Base-by-base conservation (phyloP, 306 rosid species). In the Prunus kanzakura region DNA sequence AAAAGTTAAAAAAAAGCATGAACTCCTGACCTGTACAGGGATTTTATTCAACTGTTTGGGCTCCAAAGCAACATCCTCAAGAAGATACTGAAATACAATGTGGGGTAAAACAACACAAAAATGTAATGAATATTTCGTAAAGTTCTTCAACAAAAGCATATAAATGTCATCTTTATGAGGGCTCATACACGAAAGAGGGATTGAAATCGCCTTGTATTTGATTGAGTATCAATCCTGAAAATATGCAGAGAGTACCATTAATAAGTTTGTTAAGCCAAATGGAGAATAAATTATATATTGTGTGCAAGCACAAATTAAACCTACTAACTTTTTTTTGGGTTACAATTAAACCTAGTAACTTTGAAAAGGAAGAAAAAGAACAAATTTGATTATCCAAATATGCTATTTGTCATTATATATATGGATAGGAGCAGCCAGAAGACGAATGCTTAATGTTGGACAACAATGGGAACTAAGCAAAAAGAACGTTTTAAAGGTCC, bases 191-290 rank as follows among this genome's bases (percentile, higher is more conserved):
- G 72, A 84, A 95, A 95, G 72, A 95, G 87, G 79, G 97, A 88
- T 76, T 76, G 89, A 79, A 95, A 95, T 54, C 92, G 93, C 82
- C 88, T 84, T 52, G 93, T 79, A 79, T 95, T 95, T 49, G 99
- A 77, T 82, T 95, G 99, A 60, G 87, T 91, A 86, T 96, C 99
- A 81, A 96, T 91, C 99, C 99, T 96, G 93, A 45, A 81, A 66
- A 87, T 47, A 69, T 73, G 56, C 81, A 73, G 65, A 77, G 62
- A 67, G 8, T 27, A 60, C 19, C 51, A 46, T 18, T 43, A 6
- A 23, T 23, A 25, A 60, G 69, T 46, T 58, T 46, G 67, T 27
- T 45, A 19, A n/a, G 57, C 12, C 18, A 58, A 57, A 58, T 10
- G 43, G 49, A 64, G 22, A n/a, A 11, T 56, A 56, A 56, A 8